Conservation (phyloP, 306 rosid genomes). For the Corylus avellana region DNA sequence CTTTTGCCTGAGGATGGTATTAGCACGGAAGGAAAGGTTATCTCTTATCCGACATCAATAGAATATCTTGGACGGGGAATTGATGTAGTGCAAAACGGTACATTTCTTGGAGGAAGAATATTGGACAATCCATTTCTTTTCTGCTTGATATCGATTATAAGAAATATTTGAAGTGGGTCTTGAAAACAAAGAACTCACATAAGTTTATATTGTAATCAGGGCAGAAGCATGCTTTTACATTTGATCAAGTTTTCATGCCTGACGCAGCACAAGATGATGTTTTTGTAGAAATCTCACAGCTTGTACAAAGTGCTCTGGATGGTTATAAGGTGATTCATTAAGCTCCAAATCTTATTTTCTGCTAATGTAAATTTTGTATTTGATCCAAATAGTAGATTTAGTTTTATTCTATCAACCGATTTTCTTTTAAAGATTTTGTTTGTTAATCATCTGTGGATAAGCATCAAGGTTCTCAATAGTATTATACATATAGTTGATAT, state of each 20-base stretch:
- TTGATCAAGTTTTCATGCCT: constrained; percentile 87
- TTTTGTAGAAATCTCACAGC: constrained; percentile 91
- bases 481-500: too few relatives aligned
- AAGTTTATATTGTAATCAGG: constrained; percentile 49
- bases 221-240: constrained; percentile 83
- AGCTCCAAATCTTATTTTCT: constrained; percentile 5
- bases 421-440: background rate
- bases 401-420: background rate
- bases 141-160: background rate
- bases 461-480: background rate
- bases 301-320: constrained; percentile 98
- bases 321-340: constrained; percentile 84
- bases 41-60: constrained; percentile 85
- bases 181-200: constrained; percentile 22
- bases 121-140: constrained; percentile 2
- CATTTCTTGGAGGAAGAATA: constrained; percentile 12
- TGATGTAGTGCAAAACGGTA: constrained; percentile 77
- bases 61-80: constrained; percentile 86
- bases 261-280: constrained; percentile 82
- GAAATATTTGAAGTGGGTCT: background rate
- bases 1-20: constrained; percentile 74
- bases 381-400: background rate
- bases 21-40: constrained; percentile 55
- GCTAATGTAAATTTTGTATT: background rate
- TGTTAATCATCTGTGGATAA: background rate